Evolutionary conservation across 768 basidiomycete species (phyloP), one percentile per base, ranked within the genome.

Genomic region (Phanerochaete carnosa): DNA sequence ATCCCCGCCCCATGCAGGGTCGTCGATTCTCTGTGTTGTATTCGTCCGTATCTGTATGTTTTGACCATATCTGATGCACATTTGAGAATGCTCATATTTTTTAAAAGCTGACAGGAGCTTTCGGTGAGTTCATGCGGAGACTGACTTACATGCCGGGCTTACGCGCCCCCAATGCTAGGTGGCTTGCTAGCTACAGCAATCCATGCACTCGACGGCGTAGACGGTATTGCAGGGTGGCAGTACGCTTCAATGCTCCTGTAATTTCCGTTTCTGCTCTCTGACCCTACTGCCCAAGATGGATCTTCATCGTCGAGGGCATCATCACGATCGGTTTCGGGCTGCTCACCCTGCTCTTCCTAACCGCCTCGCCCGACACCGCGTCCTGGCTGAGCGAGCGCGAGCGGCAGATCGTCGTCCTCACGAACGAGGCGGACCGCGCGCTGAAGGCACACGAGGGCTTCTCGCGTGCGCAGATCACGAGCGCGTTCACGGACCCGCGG

Each of bases 271-370:
- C 43, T 60, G 13, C 50, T 16, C 29, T 13, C 8, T 32, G 64
- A 26, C 32, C 61, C 13, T n/a, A 61, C 67, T 32, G 16, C 26
- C 63, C 59, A 65, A 64, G 67, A 26, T 75, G 70, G 72, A 71
- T 74, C 37, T 78, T 77, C 71, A 75, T 78, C 64, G 72, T 80
- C 62, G 82, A 83, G 66, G 82, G 82, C 13, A 70, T 77, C n/a
- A 68, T 80, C 23, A 81, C 81, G 4, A 73, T 75, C 62, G 68
- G 78, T 23, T 69, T 70, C 49, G 72, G 73, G 23, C 37, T 78
- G 39, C 51, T 75, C 28, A 67, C 75, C 0, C 69, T 66, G 45
- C 64, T 73, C 58, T 56, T 74, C 53, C 75, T 84, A 33, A 74
- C 79, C 54, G 81, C 82, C 63, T 82, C 80, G 70, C 82, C 83